Base-by-base conservation (phyloP, 148 eudicot genomes). In the Rhododendron simsii region DNA sequence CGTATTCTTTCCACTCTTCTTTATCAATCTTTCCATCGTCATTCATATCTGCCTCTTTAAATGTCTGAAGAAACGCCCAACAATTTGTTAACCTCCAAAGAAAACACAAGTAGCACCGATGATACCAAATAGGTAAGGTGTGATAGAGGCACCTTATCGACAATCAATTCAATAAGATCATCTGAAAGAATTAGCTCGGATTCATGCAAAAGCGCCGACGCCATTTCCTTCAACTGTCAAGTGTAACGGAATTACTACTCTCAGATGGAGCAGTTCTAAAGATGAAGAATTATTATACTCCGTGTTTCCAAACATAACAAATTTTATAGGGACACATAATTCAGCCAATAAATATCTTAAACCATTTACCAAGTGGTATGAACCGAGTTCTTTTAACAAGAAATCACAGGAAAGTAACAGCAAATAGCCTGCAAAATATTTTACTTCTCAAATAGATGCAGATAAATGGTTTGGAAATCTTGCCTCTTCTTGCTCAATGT, bases 1-100 rank as follows among this genome's bases (percentile, higher is more conserved):
- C 98, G 75, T 91, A 91, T 74, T 94, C 96, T 86, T 91, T 86
- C 98, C 98, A 97, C 87, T 97, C 99, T 59, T 94, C 98, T 83
- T 67, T 89, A 82, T 97, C 99, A 30, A 97, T 97, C 86, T 82
- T 91, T 47, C 96, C 98, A 65, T 96, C 99, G 0, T 91, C 88
- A 82, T 94, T 94, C 23, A 84, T 35, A 91, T 96, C 99, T 39
- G 98, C 95, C 50, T 94, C 98, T 39, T 78, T 83, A 80, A 92
- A 93, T 10, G 98, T 93, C 45, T 41, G 45, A 41, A 6, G 45
- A 41, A 41, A 41, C 1, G 45, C 6, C 45, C 45, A 41, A 53
- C 57, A 14, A 53, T 0, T 53, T 53, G 16, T 15, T 53, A 15
- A 53, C 18, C 45, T 41, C 45, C 45, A 41, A 41, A 0, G 45